Evolutionary conservation across 2,329 filamentous ascomycete genomes (phyloP), one percentile per base, ranked within the genome.

Genomic region (Chrysosporium keratinophilum): DNA sequence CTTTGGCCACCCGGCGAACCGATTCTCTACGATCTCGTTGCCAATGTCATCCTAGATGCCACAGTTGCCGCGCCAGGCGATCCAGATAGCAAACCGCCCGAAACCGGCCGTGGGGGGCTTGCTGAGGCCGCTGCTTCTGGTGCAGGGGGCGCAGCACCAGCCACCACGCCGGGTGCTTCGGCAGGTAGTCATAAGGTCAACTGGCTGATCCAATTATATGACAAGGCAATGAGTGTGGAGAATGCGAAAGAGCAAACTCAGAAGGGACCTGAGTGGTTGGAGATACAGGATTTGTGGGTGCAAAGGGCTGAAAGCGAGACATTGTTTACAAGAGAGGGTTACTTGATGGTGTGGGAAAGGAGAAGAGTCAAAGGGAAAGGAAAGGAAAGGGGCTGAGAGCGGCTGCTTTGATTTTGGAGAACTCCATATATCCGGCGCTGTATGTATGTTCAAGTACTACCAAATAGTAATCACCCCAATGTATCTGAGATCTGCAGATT

Each of bases 281-380:
- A 94, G 55, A 85, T 90, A 54, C 93, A 98, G 74, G 93, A 98
- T 73, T 68, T 98, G 60, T 96, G 85, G 67, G 91, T 98, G 5
- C 87, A 96, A 66, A 84, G 84, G 69, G 86, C 93, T 17, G 85
- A 91, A 70, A 87, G 81, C 58, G 91, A 98, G 74, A 79, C 95
- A 62, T 68, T 98, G 60, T 95, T 95, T 65, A 85, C 94, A 0
- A 88, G 91, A 50, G 93, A 98, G 77, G 87, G 87, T 54, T 97
- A 97, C 75, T 72, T 97, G 55, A 94, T 97, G 79, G 82, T 98
- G 43, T 97, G 93, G 93, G 93, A 97, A 75, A 78, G 86, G 69
- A 80, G 89, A 70, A 84, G 80, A 65, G 56, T 33, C 65, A 66
- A 2, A 57, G 44, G 57, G 58, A 19, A 72, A 70, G 55, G 67